Evolutionary conservation across 2,329 filamentous ascomycete genomes (phyloP).

Genomic region (Coniochaeta ligniaria): DNA sequence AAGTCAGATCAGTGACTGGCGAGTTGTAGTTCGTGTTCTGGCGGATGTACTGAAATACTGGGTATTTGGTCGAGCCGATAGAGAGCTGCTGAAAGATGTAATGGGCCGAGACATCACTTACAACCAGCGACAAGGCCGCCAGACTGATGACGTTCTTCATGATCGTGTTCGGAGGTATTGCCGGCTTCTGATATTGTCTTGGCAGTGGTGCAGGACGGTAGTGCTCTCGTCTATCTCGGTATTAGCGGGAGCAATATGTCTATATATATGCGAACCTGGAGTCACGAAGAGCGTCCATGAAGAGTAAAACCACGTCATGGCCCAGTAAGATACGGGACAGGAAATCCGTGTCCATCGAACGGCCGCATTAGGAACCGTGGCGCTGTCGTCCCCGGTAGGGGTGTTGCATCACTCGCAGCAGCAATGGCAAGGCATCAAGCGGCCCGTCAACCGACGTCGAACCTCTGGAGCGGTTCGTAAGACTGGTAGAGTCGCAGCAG

Average conservation of each 20-base stretch:
- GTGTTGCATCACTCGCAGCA: not conserved
- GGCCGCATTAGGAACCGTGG: not conserved
- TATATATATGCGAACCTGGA: not conserved
- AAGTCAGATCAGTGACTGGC: constrained; percentile 32
- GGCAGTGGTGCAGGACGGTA: not conserved
- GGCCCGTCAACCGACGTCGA: not conserved
- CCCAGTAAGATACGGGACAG: not conserved
- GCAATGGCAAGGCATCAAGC: not conserved
- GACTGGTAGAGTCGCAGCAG: not conserved
- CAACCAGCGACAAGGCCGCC: constrained; percentile 23
- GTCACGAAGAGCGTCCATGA: not conserved
- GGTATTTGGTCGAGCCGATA: constrained; percentile 22
- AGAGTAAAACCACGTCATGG: not conserved
- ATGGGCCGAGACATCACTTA: constrained; percentile 25
- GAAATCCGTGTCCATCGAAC: not conserved
- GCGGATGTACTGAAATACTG: constrained; percentile 31
- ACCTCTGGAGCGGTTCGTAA: not conserved
- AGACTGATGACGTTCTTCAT: constrained; percentile 25
- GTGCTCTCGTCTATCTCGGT: not conserved
- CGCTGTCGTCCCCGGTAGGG: not conserved
- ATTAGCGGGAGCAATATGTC: not conserved
- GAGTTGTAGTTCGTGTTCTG: constrained; percentile 41
- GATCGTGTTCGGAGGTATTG: not conserved
- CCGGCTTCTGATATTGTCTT: not conserved
- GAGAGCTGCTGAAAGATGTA: constrained; percentile 34